These are phyloP conservation scores for Irpex rosettiformis DNA, from an alignment of 1,284 basidiomycete species.

Conservation along the genomic window DNA sequence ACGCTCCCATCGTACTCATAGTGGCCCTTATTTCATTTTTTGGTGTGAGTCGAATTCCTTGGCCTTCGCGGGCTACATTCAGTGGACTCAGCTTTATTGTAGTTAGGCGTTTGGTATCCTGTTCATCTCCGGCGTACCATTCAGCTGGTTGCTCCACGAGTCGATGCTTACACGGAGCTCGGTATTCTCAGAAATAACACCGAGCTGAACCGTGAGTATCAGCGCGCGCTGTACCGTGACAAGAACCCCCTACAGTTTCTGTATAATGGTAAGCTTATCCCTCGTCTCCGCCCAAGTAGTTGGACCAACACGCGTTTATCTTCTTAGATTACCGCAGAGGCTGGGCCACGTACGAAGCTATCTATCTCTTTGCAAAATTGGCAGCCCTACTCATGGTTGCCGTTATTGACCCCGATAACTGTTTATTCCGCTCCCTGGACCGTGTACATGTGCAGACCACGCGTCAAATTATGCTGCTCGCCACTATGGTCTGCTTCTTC, in stretches of 20 bases:
- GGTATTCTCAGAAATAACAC: constrained; percentile 53
- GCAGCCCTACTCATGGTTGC: constrained; percentile 65
- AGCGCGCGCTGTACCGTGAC: constrained; percentile 62
- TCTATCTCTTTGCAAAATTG: constrained; percentile 67
- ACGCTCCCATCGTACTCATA: constrained; percentile 60
- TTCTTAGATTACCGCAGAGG: constrained; percentile 59
- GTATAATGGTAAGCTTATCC: constrained; percentile 48
- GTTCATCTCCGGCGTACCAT: constrained; percentile 59
- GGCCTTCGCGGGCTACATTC: too few relatives aligned
- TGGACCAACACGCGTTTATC: neutral
- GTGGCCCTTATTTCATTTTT: constrained; percentile 52
- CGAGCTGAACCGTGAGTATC: constrained; percentile 74
- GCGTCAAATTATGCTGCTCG: constrained; percentile 64
- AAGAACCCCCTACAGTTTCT: constrained; percentile 70
- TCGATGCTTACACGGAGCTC: constrained; percentile 70
- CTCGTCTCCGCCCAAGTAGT: constrained; percentile 5
- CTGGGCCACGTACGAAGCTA: constrained; percentile 65
- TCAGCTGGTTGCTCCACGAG: constrained; percentile 54
- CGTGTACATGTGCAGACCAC: constrained; percentile 50
- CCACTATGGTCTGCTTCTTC: constrained; percentile 60
- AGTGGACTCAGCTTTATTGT: too few relatives aligned
- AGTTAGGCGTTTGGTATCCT: constrained; percentile 76
- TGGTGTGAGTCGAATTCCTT: constrained; percentile 53
- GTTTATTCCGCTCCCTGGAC: constrained; percentile 59
- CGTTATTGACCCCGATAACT: constrained; percentile 69